A percentile compares a stretch with the other conserved stretches of the same genome.
phyloP scores from a whole-genome alignment of 768 basidiomycete genomes.

The Coprinopsis sp. region DNA sequence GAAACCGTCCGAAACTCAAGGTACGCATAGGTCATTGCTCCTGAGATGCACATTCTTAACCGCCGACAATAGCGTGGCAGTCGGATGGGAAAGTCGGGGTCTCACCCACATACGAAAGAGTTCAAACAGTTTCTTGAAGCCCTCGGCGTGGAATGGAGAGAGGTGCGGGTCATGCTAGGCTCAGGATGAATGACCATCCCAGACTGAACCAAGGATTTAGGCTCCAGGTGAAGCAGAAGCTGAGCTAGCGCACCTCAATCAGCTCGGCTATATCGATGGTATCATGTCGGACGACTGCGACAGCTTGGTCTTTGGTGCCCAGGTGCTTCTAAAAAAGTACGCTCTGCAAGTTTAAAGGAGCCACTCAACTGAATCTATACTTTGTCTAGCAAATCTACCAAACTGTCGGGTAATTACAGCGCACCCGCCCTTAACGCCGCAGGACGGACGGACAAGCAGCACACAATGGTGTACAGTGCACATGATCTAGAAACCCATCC shows the following conservation, averaged over 20 bases:
- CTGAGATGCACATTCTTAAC: constrained; percentile 18
- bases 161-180: constrained; percentile 34
- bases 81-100: constrained; percentile 41
- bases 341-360: background rate
- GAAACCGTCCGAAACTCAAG: constrained; percentile 60
- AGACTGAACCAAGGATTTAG: constrained; percentile 2
- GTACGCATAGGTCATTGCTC: constrained; percentile 29
- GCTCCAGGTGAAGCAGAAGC: constrained; percentile 7
- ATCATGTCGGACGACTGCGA: constrained; percentile 1
- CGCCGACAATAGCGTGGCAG: constrained; percentile 19
- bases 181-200: background rate
- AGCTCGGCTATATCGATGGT: background rate
- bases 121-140: constrained; percentile 54
- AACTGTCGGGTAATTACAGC: constrained; percentile 45
- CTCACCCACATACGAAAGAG: constrained; percentile 35
- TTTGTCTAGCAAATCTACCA: constrained; percentile 34
- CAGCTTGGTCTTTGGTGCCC: constrained; percentile 1
- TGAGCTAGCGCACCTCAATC: constrained; percentile 1
- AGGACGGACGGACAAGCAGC: constrained; percentile 15
- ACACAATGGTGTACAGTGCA: constrained; percentile 35
- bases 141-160: constrained; percentile 47
- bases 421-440: constrained; percentile 16
- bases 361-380: constrained; percentile 40
- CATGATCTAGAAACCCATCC: constrained; percentile 48
- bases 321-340: background rate